Evolutionary conservation across 345 rosid species (phyloP).

Genomic region (Streptanthus diversifolius): DNA sequence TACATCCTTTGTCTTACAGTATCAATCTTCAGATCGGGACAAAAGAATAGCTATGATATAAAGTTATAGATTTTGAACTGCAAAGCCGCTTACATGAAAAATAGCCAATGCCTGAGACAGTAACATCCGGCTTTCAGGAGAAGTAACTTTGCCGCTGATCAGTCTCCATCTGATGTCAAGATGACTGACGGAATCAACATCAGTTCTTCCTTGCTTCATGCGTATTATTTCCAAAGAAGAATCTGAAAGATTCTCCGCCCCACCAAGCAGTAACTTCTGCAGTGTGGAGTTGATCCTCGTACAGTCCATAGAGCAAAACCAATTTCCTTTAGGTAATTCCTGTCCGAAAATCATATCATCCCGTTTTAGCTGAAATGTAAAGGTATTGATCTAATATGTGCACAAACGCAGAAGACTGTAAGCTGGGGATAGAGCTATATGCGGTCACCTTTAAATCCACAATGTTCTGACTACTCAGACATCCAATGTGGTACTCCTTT

Average conservation of each 20-base stretch:
- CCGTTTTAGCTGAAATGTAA: constrained; percentile 2
- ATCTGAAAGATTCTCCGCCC: constrained; percentile 69
- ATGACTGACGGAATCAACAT: constrained; percentile 34
- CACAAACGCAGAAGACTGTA: not conserved
- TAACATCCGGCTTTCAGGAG: constrained; percentile 57
- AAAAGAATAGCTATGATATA: not conserved
- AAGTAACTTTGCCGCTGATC: constrained; percentile 61
- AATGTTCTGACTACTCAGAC: constrained; percentile 77
- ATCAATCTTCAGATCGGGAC: constrained; percentile 2
- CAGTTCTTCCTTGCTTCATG: constrained; percentile 49
- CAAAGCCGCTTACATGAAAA: constrained; percentile 67
- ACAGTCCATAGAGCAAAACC: constrained; percentile 89
- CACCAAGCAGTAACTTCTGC: constrained; percentile 62
- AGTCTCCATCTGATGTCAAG: constrained; percentile 86
- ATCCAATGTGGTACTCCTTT: constrained; percentile 83
- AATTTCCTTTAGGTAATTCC: constrained; percentile 89
- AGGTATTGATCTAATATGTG: not conserved
- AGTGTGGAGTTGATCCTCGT: constrained; percentile 63
- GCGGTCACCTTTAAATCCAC: constrained; percentile 71
- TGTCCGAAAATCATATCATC: constrained; percentile 35
- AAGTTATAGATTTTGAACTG: not conserved
- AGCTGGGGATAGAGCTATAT: constrained; percentile 7
- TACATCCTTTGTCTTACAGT: not conserved
- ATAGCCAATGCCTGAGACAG: constrained; percentile 89
- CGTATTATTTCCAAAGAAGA: constrained; percentile 50